Conservation (phyloP, 1,284 basidiomycete species). For the Tilletia caries region DNA sequence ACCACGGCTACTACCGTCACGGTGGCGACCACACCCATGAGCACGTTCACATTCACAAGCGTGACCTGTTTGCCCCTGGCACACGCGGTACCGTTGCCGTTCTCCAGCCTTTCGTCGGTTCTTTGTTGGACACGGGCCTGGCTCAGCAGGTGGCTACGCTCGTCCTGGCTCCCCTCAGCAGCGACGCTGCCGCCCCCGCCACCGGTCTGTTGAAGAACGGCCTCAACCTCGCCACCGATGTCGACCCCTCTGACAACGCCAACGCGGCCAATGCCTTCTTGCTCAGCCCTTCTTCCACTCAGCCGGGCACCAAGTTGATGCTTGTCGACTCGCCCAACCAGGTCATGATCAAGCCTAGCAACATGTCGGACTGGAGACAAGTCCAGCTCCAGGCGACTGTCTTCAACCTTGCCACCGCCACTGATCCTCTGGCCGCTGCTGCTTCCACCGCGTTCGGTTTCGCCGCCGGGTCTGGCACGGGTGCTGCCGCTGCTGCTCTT, state of each 20-base stretch:
- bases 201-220: not conserved
- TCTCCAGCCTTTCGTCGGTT: slow-evolving; percentile 4
- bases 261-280: slow-evolving; percentile 5
- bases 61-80: slow-evolving; percentile 8
- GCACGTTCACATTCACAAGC: slow-evolving; percentile 7
- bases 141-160: slow-evolving; percentile 13
- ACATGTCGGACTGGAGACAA: not conserved
- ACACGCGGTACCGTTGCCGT: slow-evolving; percentile 5
- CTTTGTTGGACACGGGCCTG: slow-evolving; percentile 2
- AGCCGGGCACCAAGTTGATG: slow-evolving; percentile 8
- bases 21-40: not conserved
- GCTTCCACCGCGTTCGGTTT: not conserved
- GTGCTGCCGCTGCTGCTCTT: not conserved
- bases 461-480: not conserved
- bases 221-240: not conserved
- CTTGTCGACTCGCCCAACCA: slow-evolving; percentile 4
- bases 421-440: not conserved
- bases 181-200: too few species aligned
- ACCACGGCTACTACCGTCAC: slow-evolving; percentile 1
- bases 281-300: slow-evolving; percentile 11
- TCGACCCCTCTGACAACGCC: not conserved
- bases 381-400: slow-evolving; percentile 11
- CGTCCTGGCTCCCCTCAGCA: slow-evolving; percentile 7
- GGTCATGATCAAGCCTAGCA: not conserved
- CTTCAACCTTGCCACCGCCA: not conserved